These are phyloP conservation scores for Harringtonia aguacate DNA, from an alignment of 2,329 filamentous ascomycete genomes.

Conservation along the genomic window DNA sequence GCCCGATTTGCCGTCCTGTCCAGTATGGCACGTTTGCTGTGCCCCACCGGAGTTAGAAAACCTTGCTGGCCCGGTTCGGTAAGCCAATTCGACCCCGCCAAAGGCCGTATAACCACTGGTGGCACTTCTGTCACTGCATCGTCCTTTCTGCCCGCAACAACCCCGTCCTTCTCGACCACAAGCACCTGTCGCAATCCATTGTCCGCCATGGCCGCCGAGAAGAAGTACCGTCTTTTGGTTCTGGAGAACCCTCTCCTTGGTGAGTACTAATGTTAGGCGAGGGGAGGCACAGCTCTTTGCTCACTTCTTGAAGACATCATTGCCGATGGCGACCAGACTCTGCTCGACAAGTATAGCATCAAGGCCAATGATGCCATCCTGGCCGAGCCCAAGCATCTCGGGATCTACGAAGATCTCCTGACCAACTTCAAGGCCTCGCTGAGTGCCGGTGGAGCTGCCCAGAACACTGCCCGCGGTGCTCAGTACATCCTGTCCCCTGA, in stretches of 20 bases:
- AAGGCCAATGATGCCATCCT: slow-evolving; percentile 98
- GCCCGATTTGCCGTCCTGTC: slow-evolving; percentile 27
- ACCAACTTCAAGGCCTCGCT: slow-evolving; percentile 88
- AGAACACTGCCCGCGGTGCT: slow-evolving; percentile 93
- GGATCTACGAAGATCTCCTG: slow-evolving; percentile 86
- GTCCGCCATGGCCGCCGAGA: slow-evolving; percentile 55
- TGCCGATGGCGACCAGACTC: slow-evolving; percentile 66
- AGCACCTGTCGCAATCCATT: neutral
- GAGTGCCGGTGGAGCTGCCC: slow-evolving; percentile 90
- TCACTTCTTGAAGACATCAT: slow-evolving; percentile 62
- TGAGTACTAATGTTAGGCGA: slow-evolving; percentile 68
- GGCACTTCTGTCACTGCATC: neutral
- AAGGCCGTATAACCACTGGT: neutral
- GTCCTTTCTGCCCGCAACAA: neutral
- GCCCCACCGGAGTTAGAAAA: slow-evolving; percentile 10
- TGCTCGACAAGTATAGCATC: slow-evolving; percentile 85
- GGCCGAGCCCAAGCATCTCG: slow-evolving; percentile 81
- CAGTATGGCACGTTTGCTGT: neutral
- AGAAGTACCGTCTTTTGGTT: slow-evolving; percentile 82
- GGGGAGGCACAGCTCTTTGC: slow-evolving; percentile 16
- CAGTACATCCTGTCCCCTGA: slow-evolving; percentile 89
- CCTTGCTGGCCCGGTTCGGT: slow-evolving; percentile 7
- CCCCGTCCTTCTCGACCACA: neutral
- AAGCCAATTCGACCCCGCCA: slow-evolving; percentile 7
- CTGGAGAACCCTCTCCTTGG: slow-evolving; percentile 96